Evolutionary conservation across 305 asterid genomes (phyloP), one percentile per base, ranked within the genome.

Genomic region (Salvia sclarea): DNA sequence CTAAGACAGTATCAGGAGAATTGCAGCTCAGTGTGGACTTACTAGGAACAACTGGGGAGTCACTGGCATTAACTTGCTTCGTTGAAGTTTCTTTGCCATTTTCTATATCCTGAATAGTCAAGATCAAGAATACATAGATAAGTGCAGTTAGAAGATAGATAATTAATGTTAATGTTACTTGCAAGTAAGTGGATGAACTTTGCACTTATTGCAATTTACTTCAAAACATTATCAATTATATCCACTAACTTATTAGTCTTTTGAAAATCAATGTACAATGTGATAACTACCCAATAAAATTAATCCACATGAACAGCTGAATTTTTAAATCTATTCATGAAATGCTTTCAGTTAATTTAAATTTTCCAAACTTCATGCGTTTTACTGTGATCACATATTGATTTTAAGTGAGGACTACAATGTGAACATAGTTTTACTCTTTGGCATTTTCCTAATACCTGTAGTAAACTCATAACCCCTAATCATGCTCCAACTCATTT

Each of bases 1-100:
- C 44, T 45, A 22, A 56, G 52, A 33, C 41, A 17, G 71, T 7
- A 67, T 57, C 49, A 68, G 21, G 63, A 48, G 30, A 48, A 14
- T 30, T 18, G 20, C 22, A 31, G 41, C 17, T 60, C 70, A 47
- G 22, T 45, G 52, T 66, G 69, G 68, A 76, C 97, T 88, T 85
- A 94, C 97, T 78, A 47, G 33, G 24, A 67, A 58, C 64, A 61
- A 62, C 81, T 30, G 87, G 76, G 66, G 86, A 78, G 62, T 68
- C 79, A 22, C 70, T 76, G 28, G 40, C 83, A 22, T 72, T 80
- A 63, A 67, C 81, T 75, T 77, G 85, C 78, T 80, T 72, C 69
- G 65, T 74, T 73, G 84, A 64, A 67, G 76, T 73, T 63, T 68
- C 87, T 59, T 68, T 66, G 30, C 83, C 78, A 61, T 72, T 79